Evolutionary conservation across 106 monocot species (phyloP).

Genomic region (Phalaenopsis equestris): DNA sequence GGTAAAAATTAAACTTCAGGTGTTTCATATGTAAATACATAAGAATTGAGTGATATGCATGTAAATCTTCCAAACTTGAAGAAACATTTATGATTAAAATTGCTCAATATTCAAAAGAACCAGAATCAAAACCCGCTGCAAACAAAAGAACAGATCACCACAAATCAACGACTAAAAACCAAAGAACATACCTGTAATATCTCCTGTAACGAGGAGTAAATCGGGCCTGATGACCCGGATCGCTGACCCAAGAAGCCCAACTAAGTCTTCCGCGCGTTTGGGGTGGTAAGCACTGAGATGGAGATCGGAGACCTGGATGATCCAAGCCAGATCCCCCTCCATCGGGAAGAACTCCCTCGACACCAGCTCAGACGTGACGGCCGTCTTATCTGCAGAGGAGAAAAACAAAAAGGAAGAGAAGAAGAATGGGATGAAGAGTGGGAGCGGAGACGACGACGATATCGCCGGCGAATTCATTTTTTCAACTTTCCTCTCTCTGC

Average conservation of each 20-base stretch:
- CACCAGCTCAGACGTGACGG: constrained; percentile 12
- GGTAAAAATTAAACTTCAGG: too few species aligned
- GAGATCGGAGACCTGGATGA: constrained; percentile 79
- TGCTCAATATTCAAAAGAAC: too few species aligned
- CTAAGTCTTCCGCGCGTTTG: constrained; percentile 46
- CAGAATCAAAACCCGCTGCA: not conserved
- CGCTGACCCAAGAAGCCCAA: constrained; percentile 37
- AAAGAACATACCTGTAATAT: constrained; percentile 52
- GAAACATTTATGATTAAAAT: too few species aligned
- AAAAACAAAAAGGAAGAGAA: not conserved
- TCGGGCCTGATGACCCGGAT: constrained; percentile 49
- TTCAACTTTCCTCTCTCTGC: not conserved
- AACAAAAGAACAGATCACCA: not conserved
- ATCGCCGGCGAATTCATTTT: not conserved
- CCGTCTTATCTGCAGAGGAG: not conserved
- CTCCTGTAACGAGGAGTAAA: constrained; percentile 71
- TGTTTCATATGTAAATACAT: too few species aligned
- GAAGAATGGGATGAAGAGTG: not conserved
- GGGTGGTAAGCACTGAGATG: constrained; percentile 65
- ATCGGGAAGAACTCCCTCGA: constrained; percentile 56
- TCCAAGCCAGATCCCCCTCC: constrained; percentile 73
- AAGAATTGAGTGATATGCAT: too few species aligned
- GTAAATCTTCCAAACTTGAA: too few species aligned
- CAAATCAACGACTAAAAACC: not conserved
- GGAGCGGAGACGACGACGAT: not conserved